Percentiles rank a stretch among this genome's conserved stretches.
phyloP scores from a whole-genome alignment of 2,329 filamentous ascomycete species.

The Drechslerella stenobrocha region DNA sequence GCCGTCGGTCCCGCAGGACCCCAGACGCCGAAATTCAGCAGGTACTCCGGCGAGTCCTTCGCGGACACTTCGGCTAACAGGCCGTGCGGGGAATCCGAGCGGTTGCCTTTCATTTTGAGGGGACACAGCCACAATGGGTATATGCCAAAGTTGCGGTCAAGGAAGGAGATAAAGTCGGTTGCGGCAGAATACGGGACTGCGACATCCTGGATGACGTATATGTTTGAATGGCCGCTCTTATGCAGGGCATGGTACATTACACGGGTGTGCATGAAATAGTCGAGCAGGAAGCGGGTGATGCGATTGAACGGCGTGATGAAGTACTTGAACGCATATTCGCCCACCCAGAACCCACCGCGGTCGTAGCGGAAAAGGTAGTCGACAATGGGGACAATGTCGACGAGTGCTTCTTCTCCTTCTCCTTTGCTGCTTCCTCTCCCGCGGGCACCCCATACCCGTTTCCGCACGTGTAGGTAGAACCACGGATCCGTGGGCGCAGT shows the following conservation, averaged over 20 bases:
- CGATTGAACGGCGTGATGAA: conserved; percentile 69
- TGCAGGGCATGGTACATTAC: conserved; percentile 70
- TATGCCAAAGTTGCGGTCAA: conserved; percentile 58
- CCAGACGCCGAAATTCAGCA: conserved; percentile 69
- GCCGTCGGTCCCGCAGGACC: conserved; percentile 57
- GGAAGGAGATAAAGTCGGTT: conserved; percentile 55
- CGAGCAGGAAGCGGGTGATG: conserved; percentile 65
- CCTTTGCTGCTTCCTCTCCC: neutral
- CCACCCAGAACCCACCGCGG: conserved; percentile 71
- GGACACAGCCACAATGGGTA: conserved; percentile 66
- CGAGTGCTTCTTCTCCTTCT: conserved; percentile 45
- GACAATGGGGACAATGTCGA: conserved; percentile 64
- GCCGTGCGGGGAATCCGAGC: conserved; percentile 58
- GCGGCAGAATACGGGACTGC: conserved; percentile 35
- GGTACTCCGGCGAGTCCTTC: conserved; percentile 53
- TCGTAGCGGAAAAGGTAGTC: conserved; percentile 75
- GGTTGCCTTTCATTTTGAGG: conserved; percentile 58
- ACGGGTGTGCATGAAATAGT: conserved; percentile 66
- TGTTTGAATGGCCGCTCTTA: conserved; percentile 63
- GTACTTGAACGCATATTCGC: conserved; percentile 66
- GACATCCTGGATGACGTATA: conserved; percentile 47
- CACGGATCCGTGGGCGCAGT: conserved; percentile 67
- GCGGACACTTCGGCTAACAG: conserved; percentile 57
- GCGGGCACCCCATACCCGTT: conserved; percentile 56
- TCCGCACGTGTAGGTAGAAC: conserved; percentile 71